Percentiles rank a stretch among this genome's conserved stretches.
Conservation (phyloP, 768 basidiomycete species). For the Panaeolus cyanescens region DNA sequence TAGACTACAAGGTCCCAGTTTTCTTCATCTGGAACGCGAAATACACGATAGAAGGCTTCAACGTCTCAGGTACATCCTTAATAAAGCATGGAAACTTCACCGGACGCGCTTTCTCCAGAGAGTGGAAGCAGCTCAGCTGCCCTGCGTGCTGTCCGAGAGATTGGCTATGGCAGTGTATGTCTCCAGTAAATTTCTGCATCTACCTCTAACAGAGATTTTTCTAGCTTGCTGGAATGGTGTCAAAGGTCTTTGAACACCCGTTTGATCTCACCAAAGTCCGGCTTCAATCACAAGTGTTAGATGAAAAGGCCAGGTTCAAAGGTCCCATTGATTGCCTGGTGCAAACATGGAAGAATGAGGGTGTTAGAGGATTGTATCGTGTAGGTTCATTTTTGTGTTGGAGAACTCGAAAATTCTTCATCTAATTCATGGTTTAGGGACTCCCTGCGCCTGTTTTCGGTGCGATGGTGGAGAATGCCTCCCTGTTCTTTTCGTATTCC, state of each 20-base stretch:
- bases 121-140: constrained; percentile 17
- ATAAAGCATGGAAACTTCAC: constrained; percentile 19
- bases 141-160: constrained; percentile 43
- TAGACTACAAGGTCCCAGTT: no score
- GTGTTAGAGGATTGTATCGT: constrained; percentile 82
- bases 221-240: constrained; percentile 79
- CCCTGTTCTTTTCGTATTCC: constrained; percentile 84
- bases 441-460: constrained; percentile 92
- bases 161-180: constrained; percentile 50
- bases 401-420: not conserved
- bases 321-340: constrained; percentile 90
- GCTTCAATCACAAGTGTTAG: constrained; percentile 85
- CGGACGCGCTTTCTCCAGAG: constrained; percentile 17
- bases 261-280: constrained; percentile 93
- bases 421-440: constrained; percentile 51
- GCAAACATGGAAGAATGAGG: constrained; percentile 83
- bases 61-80: not conserved
- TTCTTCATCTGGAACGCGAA: not conserved
- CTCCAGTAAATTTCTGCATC: not conserved
- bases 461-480: constrained; percentile 93
- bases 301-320: constrained; percentile 63
- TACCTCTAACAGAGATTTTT: not conserved
- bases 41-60: not conserved
- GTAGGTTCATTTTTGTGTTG: constrained; percentile 47
- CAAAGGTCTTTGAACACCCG: constrained; percentile 89